A percentile compares a stretch with the other conserved stretches of the same genome.
Conservation (phyloP, 1,284 basidiomycete genomes). For the Rhodotorula sp. region DNA sequence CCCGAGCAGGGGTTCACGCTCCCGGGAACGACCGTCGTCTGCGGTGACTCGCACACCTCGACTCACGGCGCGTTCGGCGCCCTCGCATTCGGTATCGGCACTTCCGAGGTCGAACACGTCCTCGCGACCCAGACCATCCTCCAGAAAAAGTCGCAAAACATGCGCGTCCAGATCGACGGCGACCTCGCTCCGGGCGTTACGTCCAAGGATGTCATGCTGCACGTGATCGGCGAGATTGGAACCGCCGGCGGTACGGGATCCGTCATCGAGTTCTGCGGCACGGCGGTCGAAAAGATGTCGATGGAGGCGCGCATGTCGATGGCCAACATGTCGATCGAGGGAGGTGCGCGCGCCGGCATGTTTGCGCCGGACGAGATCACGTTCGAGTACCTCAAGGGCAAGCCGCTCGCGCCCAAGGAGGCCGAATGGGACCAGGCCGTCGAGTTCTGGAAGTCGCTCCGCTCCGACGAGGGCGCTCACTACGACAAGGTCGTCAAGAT, state of each 20-base stretch:
- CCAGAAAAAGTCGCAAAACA: conserved; percentile 91
- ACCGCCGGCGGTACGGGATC: conserved; percentile 90
- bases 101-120: conserved; percentile 95
- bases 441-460: conserved; percentile 82
- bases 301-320: conserved; percentile 96
- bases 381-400: conserved; percentile 78
- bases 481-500: conserved; percentile 88
- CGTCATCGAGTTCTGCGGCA: conserved; percentile 91
- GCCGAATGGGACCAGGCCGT: conserved; percentile 86
- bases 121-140: conserved; percentile 91
- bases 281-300: conserved; percentile 82
- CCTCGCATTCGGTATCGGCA: conserved; percentile 93
- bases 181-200: conserved; percentile 80
- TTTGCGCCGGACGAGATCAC: conserved; percentile 90
- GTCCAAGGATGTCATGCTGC: conserved; percentile 91
- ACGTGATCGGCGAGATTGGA: conserved; percentile 91
- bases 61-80: conserved; percentile 94
- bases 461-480: conserved; percentile 80
- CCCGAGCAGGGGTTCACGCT: conserved; percentile 94
- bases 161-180: conserved; percentile 90
- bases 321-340: conserved; percentile 98
- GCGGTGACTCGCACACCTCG: conserved; percentile 88
- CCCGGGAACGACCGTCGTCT: conserved; percentile 92
- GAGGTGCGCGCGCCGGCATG: conserved; percentile 85
- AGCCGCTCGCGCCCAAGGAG: conserved; percentile 78